Percentiles rank a stretch among this genome's conserved stretches.
Conservation (phyloP, 2,329 filamentous ascomycete species). For the Aphanoascus verrucosus region DNA sequence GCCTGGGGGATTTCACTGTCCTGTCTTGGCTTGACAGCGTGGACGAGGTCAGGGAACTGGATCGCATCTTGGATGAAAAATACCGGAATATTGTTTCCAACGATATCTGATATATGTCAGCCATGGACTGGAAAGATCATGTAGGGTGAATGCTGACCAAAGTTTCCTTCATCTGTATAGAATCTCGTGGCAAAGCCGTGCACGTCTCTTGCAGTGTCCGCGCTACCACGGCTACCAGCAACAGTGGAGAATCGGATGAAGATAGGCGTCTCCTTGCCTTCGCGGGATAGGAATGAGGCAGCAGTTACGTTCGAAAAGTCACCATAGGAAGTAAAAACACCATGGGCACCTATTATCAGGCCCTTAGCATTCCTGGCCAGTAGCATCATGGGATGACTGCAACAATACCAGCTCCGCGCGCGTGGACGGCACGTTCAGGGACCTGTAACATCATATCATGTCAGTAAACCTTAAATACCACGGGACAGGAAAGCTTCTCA, state of each 20-base stretch:
- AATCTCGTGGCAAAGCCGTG: slow-evolving; percentile 61
- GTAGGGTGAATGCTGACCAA: slow-evolving; percentile 22
- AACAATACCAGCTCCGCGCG: slow-evolving; percentile 47
- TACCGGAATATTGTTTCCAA: slow-evolving; percentile 42
- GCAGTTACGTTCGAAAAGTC: slow-evolving; percentile 58
- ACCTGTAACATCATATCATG: slow-evolving; percentile 30
- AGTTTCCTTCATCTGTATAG: slow-evolving; percentile 65
- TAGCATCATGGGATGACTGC: slow-evolving; percentile 10
- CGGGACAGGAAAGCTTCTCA: slow-evolving; percentile 16
- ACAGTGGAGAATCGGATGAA: slow-evolving; percentile 69
- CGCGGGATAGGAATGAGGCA: slow-evolving; percentile 49
- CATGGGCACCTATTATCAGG: slow-evolving; percentile 46
- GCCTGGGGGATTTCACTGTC: slow-evolving; percentile 39
- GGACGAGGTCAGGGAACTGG: slow-evolving; percentile 60
- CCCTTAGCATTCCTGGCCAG: too few species aligned
- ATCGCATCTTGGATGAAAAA: slow-evolving; percentile 60
- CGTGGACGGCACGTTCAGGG: slow-evolving; percentile 58
- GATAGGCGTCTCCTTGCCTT: slow-evolving; percentile 52
- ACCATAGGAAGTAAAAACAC: slow-evolving; percentile 57
- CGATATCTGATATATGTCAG: slow-evolving; percentile 22
- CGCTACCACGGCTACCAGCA: slow-evolving; percentile 56
- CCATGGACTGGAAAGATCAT: slow-evolving; percentile 5
- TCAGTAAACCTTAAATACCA: background rate
- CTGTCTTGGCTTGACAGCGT: too few species aligned
- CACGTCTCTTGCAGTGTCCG: slow-evolving; percentile 60